Base-by-base conservation (phyloP, 2,329 filamentous ascomycete species). In the Diplodia intermedia region DNA sequence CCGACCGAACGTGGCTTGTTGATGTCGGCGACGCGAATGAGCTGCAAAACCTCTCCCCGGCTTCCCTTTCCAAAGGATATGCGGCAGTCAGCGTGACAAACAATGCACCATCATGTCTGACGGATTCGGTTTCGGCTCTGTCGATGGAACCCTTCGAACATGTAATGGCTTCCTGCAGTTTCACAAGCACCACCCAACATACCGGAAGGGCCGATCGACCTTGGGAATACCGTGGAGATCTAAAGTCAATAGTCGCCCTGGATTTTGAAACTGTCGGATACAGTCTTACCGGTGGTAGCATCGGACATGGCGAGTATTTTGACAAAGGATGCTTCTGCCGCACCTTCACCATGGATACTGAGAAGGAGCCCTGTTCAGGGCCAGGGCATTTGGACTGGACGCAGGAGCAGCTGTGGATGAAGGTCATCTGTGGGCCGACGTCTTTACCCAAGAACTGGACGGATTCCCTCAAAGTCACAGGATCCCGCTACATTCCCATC, bases 201-300 rank as follows among this genome's bases (percentile, higher is more conserved):
- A 77, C 73, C 26, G 76, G 76, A 65, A 76, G 75, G 63, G 71
- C 71, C 20, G 72, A 61, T 69, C 76, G 76, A 49, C 75, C 76
- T 40, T 78, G 76, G 76, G 76, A 78, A 69, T 78, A 77, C 55
- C 71, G 63, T 43, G 70, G 75, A 71, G 36, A 54, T 12, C 53
- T 69, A 61, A 50, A 61, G 11, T 75, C 76, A 26, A 75, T 78
- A 57, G 66, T 75, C 47, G 70, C 75, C 65, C 71, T 79, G 55
- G 76, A 76, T 69, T 75, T 50, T 57, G 73, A 77, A 69, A 76
- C 74, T n/a, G 75, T 69, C n/a, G 75, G 75, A 50, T 79, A 78
- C 70, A 70, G 75, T 65, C 71, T 76, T 29, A 75, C 73, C 29
- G 12, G 61, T 14, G 49, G 38, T 15, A 68, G 18, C 4, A 73